A percentile compares a stretch with the other conserved stretches of the same genome.
Conservation (phyloP, 768 basidiomycete species). For the Panus rudis region DNA sequence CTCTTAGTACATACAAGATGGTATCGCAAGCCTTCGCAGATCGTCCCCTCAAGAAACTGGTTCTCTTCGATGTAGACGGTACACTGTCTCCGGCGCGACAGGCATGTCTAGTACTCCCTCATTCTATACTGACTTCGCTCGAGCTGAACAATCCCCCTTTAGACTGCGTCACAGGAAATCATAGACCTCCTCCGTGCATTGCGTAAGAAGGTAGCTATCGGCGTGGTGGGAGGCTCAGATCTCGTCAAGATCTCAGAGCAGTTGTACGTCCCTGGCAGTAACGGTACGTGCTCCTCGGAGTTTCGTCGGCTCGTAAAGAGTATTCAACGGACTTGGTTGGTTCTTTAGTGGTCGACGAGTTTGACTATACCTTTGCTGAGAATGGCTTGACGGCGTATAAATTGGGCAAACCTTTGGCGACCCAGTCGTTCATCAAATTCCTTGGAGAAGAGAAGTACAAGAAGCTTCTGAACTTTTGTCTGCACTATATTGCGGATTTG, state of each 20-base stretch:
- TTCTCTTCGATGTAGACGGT: conserved; percentile 80
- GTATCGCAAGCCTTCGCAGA: conserved; percentile 49
- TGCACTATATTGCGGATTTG: conserved; percentile 89
- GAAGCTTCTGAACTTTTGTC: conserved; percentile 81
- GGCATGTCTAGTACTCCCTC: conserved; percentile 25
- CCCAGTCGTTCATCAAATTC: conserved; percentile 83
- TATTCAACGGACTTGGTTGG: too few relatives aligned
- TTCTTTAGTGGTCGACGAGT: conserved; percentile 74
- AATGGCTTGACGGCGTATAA: conserved; percentile 92
- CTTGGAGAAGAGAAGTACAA: conserved; percentile 94
- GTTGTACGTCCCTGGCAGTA: conserved; percentile 48
- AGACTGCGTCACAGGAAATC: conserved; percentile 66
- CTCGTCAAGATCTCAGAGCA: conserved; percentile 86
- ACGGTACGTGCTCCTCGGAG: too few relatives aligned
- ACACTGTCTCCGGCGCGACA: conserved; percentile 68
- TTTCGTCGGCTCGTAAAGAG: too few relatives aligned
- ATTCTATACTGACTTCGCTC: too few relatives aligned
- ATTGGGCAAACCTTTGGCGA: conserved; percentile 61
- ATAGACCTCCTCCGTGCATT: conserved; percentile 57
- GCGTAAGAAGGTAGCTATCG: conserved; percentile 67
- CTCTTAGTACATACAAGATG: too few relatives aligned
- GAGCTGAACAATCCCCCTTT: too few relatives aligned
- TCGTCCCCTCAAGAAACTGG: conserved; percentile 58
- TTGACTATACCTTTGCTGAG: conserved; percentile 91
- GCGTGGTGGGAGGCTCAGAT: conserved; percentile 94